Base-by-base conservation (phyloP, 2,329 filamentous ascomycete genomes). In the Aspergillus fijiensis region DNA sequence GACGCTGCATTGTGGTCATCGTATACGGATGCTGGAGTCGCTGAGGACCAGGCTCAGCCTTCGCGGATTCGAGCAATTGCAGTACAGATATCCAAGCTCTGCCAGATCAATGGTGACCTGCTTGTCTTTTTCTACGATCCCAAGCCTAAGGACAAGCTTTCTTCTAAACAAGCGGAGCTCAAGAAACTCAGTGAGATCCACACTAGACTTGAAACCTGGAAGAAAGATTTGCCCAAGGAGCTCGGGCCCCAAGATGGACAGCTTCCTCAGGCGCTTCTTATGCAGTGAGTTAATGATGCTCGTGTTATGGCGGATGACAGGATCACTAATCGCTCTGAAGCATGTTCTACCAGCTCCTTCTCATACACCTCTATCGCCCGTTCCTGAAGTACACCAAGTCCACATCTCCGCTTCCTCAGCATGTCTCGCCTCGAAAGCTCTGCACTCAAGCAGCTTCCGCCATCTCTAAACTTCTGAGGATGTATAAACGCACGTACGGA, bases 271-370 rank as follows among this genome's bases (percentile, higher is more conserved):
- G 90, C 96, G 21, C 78, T 90, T 23, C 81, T 89, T 31, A 89
- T 89, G 87, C 94, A 98, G 93, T 97, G 85, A 85, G 92, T 64
- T 50, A 23, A 49, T 33, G 27, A 27, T 3, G 16, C 21, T 27
- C 9, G 12, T 5, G 10, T 12, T 23, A 21, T 54, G 4, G 51
- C 25, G 35, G 33, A 23, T 35, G 21, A 42, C 23, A 19, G 5
- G 10, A 4, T 23, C 53, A 55, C 64, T 74, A 52, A 77, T 59
- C 5, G 3, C 9, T 16, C 23, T 5, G 23, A 69, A 97, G 93
- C 79, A 98, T 98, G 93, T 96, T 98, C 77, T 96, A 94, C 75
- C 93, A 98, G 71, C 84, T 98, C 0, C 87, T 97, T 51, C 96
- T 96, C 72, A 96, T 98, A 61, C 93, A 98, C 70, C 87, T 98